phyloP scores from a whole-genome alignment of 441 rosid genomes.

The Capsella rubella region DNA sequence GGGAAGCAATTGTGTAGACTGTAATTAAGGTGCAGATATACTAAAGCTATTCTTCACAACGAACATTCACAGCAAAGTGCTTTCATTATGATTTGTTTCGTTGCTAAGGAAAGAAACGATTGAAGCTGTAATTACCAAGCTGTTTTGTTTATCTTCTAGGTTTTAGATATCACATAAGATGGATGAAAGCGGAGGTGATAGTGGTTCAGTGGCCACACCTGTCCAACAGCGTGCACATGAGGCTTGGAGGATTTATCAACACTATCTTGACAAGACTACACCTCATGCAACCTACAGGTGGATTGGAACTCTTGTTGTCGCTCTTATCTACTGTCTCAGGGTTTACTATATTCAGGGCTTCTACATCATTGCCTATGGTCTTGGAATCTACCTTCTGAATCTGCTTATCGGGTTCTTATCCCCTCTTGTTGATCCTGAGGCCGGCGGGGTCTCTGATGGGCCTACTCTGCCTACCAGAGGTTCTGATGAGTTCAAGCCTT shows the following conservation, averaged over 20 bases:
- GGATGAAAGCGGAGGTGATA: slow-evolving; percentile 82
- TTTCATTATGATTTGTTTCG: background rate
- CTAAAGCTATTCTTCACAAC: no score
- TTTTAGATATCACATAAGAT: slow-evolving; percentile 51
- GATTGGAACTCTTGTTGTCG: slow-evolving; percentile 70
- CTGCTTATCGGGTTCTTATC: slow-evolving; percentile 92
- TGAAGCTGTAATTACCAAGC: background rate
- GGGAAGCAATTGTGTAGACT: background rate
- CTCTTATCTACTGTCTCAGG: slow-evolving; percentile 64
- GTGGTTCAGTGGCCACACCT: slow-evolving; percentile 65
- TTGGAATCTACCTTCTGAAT: slow-evolving; percentile 90
- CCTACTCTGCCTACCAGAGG: slow-evolving; percentile 88
- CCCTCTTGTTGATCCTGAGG: slow-evolving; percentile 90
- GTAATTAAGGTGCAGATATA: no score
- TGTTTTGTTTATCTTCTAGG: slow-evolving; percentile 40
- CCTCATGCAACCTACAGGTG: slow-evolving; percentile 82
- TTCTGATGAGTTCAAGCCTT: slow-evolving; percentile 96
- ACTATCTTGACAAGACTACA: slow-evolving; percentile 84
- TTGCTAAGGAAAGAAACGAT: background rate
- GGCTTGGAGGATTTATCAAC: slow-evolving; percentile 80
- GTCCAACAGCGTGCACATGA: slow-evolving; percentile 68
- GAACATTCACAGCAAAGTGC: background rate
- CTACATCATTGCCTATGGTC: slow-evolving; percentile 85
- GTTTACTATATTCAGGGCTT: slow-evolving; percentile 79
- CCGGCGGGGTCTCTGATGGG: slow-evolving; percentile 67